phyloP scores from a whole-genome alignment of 1,284 basidiomycete genomes.

The Coriolopsis trogii region DNA sequence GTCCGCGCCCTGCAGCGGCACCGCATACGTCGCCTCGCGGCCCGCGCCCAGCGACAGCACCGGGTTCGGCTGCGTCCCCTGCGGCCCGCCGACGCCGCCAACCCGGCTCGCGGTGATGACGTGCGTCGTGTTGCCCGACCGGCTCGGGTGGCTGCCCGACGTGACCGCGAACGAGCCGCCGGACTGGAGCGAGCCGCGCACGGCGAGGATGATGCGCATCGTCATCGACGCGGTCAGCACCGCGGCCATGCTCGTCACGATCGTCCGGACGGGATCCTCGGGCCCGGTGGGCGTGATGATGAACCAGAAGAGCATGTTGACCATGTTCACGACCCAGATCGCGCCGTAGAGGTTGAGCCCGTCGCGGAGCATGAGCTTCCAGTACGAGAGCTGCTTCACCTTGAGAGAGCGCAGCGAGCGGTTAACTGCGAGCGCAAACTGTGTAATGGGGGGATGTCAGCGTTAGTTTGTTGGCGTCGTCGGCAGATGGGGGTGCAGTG shows the following conservation, averaged over 20 bases:
- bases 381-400: constrained; percentile 59
- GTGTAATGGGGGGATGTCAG: constrained; percentile 3
- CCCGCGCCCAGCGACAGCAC: constrained; percentile 38
- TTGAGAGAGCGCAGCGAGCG: constrained; percentile 66
- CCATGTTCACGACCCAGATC: constrained; percentile 74
- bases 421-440: constrained; percentile 65
- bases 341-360: constrained; percentile 81
- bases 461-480: neutral
- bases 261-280: constrained; percentile 73
- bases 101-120: constrained; percentile 51
- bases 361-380: constrained; percentile 87
- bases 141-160: constrained; percentile 32
- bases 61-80: constrained; percentile 26
- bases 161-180: constrained; percentile 67
- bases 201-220: constrained; percentile 78
- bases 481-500: neutral
- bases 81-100: too few species aligned
- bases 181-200: constrained; percentile 67
- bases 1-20: constrained; percentile 65
- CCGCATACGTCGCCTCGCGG: constrained; percentile 50
- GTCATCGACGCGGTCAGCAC: constrained; percentile 84
- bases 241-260: constrained; percentile 79
- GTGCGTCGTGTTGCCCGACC: constrained; percentile 42
- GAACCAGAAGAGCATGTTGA: constrained; percentile 83
- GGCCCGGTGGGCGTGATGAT: constrained; percentile 64